phyloP scores from a whole-genome alignment of 495 filamentous ascomycete genomes.

The Trichodelitschia bisporula region DNA sequence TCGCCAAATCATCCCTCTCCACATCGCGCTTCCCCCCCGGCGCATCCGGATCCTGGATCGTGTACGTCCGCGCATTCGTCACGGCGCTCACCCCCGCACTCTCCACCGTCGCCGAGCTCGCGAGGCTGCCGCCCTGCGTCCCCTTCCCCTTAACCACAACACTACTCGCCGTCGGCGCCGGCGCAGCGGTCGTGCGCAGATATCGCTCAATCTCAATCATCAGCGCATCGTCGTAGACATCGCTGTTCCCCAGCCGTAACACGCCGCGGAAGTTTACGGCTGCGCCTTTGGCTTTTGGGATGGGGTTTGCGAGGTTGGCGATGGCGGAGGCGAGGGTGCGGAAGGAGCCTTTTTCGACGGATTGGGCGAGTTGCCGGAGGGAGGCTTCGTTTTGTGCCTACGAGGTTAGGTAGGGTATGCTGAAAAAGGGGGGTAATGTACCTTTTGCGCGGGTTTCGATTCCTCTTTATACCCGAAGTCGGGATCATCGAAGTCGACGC shows the following conservation, averaged over 20 bases:
- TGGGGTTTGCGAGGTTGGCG: conserved; percentile 46
- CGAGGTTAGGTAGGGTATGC: neutral
- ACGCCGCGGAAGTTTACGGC: conserved; percentile 55
- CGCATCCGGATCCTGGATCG: conserved; percentile 44
- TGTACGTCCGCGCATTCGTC: conserved; percentile 42
- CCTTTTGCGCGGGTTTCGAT: conserved; percentile 49
- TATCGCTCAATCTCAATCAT: conserved; percentile 77
- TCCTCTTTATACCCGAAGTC: conserved; percentile 90
- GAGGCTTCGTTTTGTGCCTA: conserved; percentile 41
- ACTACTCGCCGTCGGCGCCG: conserved; percentile 45
- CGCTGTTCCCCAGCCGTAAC: conserved; percentile 56
- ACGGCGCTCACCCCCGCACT: conserved; percentile 32
- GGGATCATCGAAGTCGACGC: conserved; percentile 81
- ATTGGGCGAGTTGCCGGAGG: conserved; percentile 35
- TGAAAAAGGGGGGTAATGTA: no score
- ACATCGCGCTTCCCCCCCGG: conserved; percentile 70
- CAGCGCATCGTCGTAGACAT: conserved; percentile 49
- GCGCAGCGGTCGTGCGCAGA: conserved; percentile 55
- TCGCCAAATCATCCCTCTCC: conserved; percentile 59
- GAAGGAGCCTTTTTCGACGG: conserved; percentile 36
- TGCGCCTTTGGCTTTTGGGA: conserved; percentile 45
- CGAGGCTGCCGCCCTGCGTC: conserved; percentile 19
- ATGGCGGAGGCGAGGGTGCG: conserved; percentile 74
- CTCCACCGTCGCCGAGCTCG: conserved; percentile 23
- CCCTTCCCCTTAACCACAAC: conserved; percentile 32